phyloP scores from a whole-genome alignment of 306 rosid species.

The Medicago arabica region DNA sequence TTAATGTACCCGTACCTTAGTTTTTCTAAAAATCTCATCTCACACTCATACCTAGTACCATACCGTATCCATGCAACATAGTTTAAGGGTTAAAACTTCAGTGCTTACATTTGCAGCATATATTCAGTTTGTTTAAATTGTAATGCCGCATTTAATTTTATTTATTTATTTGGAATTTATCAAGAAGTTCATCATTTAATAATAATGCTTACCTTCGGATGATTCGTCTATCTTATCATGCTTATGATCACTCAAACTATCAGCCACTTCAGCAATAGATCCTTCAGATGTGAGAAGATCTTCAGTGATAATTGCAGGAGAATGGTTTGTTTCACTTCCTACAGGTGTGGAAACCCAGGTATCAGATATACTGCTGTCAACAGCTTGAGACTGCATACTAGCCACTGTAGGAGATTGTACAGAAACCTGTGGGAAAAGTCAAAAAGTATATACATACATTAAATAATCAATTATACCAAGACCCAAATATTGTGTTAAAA shows the following conservation, averaged over 20 bases:
- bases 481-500: neutral
- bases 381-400: constrained; percentile 45
- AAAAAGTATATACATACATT: neutral
- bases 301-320: constrained; percentile 39
- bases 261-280: constrained; percentile 43
- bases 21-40: neutral
- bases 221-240: constrained; percentile 44
- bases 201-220: constrained; percentile 45
- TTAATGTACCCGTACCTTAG: neutral
- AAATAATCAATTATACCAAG: constrained; percentile 17
- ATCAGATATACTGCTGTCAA: constrained; percentile 48
- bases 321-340: constrained; percentile 46
- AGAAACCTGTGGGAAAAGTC: constrained; percentile 56
- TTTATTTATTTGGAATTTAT: constrained; percentile 29
- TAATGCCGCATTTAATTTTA: constrained; percentile 24
- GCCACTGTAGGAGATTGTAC: constrained; percentile 52
- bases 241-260: constrained; percentile 37
- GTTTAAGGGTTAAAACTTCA: constrained; percentile 30
- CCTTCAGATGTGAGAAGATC: constrained; percentile 47
- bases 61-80: neutral
- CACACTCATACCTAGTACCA: neutral
- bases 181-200: constrained; percentile 44
- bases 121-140: constrained; percentile 43
- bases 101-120: constrained; percentile 42
- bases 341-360: constrained; percentile 52